A percentile compares a stretch with the other conserved stretches of the same genome.
Evolutionary conservation across 768 basidiomycete genomes (phyloP).

Genomic region (Xerocomellus intermedius): DNA sequence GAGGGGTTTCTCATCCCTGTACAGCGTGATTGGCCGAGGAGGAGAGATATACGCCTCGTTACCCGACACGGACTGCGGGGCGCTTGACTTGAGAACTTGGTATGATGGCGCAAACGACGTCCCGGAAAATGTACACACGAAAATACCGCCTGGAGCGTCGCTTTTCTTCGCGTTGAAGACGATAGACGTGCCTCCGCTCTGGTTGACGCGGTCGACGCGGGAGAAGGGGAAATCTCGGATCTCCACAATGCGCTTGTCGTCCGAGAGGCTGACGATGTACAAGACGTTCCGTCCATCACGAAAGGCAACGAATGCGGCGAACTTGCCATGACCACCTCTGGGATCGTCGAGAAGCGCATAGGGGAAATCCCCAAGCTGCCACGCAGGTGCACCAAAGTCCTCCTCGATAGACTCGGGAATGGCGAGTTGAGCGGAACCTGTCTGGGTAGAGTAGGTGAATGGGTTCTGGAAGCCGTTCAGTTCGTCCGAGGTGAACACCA

Average conservation of each 20-base stretch:
- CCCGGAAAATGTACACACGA: slow-evolving; percentile 28
- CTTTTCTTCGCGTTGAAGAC: slow-evolving; percentile 36
- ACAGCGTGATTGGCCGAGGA: slow-evolving; percentile 48
- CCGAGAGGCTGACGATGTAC: slow-evolving; percentile 31
- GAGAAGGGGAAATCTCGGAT: slow-evolving; percentile 36
- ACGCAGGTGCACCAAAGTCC: slow-evolving; percentile 60
- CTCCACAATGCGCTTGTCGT: slow-evolving; percentile 25
- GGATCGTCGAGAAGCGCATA: slow-evolving; percentile 45
- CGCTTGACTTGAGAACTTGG: slow-evolving; percentile 23
- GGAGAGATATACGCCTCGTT: slow-evolving; percentile 40
- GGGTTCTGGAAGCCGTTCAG: slow-evolving; percentile 66
- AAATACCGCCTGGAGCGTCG: slow-evolving; percentile 32
- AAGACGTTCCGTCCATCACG: slow-evolving; percentile 35
- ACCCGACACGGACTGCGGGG: slow-evolving; percentile 13
- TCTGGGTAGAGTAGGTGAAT: slow-evolving; percentile 46
- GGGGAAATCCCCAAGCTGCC: slow-evolving; percentile 49
- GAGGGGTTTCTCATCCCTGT: slow-evolving; percentile 38
- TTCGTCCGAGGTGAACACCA: slow-evolving; percentile 65
- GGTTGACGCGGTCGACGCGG: slow-evolving; percentile 23
- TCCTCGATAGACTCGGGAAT: slow-evolving; percentile 43
- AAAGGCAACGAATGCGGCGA: slow-evolving; percentile 31
- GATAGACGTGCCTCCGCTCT: slow-evolving; percentile 21
- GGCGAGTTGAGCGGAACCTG: slow-evolving; percentile 29
- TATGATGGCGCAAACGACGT: slow-evolving; percentile 24
- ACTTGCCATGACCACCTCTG: slow-evolving; percentile 15